Percentiles rank a stretch among this genome's conserved stretches.
Conservation (phyloP, 371 early-diverging fungal genomes). For the Actinomortierella wolfii region DNA sequence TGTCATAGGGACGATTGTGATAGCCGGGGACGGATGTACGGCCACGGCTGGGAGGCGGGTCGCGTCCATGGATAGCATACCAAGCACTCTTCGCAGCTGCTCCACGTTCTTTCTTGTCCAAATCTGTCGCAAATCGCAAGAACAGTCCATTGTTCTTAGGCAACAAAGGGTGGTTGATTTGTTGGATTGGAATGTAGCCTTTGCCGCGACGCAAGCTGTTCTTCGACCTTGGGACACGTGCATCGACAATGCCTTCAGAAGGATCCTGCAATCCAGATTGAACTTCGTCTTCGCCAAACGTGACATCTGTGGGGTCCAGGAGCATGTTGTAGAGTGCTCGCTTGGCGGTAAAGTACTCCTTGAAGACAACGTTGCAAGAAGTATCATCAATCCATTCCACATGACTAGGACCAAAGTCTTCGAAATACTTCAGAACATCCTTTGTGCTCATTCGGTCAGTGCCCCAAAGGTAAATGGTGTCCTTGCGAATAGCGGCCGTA, state of each 20-base stretch:
- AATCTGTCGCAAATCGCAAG: constrained; percentile 53
- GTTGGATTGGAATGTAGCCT: constrained; percentile 29
- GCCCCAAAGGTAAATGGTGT: constrained; percentile 54
- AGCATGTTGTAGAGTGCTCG: constrained; percentile 48
- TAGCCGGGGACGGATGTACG: background rate
- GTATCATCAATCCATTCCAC: constrained; percentile 66
- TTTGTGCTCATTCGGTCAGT: constrained; percentile 61
- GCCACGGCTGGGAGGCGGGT: constrained; percentile 6
- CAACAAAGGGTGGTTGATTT: constrained; percentile 17
- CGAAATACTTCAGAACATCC: constrained; percentile 54
- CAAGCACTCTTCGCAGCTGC: constrained; percentile 57
- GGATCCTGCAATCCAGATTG: constrained; percentile 10
- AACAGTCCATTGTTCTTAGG: constrained; percentile 24
- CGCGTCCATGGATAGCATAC: constrained; percentile 56
- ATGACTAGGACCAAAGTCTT: constrained; percentile 47
- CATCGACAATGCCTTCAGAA: background rate
- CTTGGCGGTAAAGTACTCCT: constrained; percentile 39
- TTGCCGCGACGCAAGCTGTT: constrained; percentile 37
- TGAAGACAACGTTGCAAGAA: constrained; percentile 51
- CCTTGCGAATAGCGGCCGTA: constrained; percentile 28
- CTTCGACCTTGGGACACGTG: constrained; percentile 14
- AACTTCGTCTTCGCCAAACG: constrained; percentile 37
- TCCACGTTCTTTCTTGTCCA: constrained; percentile 55
- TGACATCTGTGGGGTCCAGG: constrained; percentile 16
- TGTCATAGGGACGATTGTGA: constrained; percentile 11